These are phyloP conservation scores for Solanum bulbocastanum DNA, from an alignment of 257 asterid species.

Conservation along the genomic window DNA sequence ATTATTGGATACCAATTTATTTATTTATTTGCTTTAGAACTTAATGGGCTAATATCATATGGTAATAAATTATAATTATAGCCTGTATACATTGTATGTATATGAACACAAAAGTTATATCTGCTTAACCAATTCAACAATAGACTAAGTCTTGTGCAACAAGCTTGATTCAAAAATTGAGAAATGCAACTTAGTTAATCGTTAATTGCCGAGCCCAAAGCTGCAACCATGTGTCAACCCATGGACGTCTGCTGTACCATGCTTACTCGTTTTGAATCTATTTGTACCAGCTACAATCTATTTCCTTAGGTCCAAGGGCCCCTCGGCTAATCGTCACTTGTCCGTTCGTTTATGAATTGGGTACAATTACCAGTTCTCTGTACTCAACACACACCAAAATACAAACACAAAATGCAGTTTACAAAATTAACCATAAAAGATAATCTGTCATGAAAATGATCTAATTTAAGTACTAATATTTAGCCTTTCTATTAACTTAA, in stretches of 20 bases:
- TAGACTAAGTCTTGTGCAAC: too few species aligned
- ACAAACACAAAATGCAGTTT: background rate
- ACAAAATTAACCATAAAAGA: background rate
- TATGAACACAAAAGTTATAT: background rate
- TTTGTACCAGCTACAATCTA: background rate
- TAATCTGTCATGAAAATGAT: background rate
- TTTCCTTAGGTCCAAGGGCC: background rate
- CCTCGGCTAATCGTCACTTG: background rate
- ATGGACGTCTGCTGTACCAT: background rate
- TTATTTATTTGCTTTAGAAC: background rate
- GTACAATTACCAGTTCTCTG: background rate
- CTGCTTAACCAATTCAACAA: too few species aligned
- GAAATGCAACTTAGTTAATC: background rate
- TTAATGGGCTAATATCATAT: background rate
- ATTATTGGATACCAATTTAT: background rate
- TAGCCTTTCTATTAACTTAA: background rate
- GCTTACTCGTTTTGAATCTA: background rate
- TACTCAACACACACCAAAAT: background rate
- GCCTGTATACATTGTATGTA: background rate
- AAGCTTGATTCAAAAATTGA: rapidly evolving
- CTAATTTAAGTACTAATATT: background rate
- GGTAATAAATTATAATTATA: background rate
- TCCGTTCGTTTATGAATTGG: background rate
- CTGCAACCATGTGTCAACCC: background rate
- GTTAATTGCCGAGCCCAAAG: background rate